Percentiles rank a stretch among this genome's conserved stretches.
Conservation (phyloP, 2,329 filamentous ascomycete genomes). For the Diaporthe sp. region DNA sequence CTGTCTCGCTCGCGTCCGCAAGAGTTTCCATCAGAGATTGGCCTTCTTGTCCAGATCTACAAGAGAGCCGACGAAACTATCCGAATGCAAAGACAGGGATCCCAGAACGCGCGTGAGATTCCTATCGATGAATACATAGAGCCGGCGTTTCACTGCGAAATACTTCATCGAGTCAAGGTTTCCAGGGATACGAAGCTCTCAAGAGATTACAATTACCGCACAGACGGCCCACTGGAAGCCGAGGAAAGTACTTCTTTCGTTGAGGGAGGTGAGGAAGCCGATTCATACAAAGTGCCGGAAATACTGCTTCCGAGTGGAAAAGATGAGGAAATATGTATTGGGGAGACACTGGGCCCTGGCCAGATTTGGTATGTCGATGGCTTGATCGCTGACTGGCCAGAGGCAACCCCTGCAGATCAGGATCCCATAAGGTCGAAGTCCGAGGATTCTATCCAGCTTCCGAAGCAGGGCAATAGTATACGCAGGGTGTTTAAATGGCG, state of each 20-base stretch:
- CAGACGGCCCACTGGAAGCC: not conserved
- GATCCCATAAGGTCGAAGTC: not conserved
- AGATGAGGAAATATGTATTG: not conserved
- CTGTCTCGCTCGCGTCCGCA: not conserved
- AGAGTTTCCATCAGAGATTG: not conserved
- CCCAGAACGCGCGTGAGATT: not conserved
- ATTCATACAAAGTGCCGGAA: not conserved
- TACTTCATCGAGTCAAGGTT: not conserved
- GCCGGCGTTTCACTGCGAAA: not conserved
- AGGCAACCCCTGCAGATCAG: not conserved
- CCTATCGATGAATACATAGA: not conserved
- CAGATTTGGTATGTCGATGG: constrained; percentile 3
- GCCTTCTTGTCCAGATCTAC: not conserved
- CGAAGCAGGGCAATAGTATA: not conserved
- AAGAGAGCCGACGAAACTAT: not conserved
- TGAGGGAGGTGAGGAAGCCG: not conserved
- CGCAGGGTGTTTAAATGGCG: not conserved
- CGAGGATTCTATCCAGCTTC: not conserved
- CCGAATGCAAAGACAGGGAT: not conserved
- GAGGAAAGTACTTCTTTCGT: not conserved
- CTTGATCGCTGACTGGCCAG: not conserved
- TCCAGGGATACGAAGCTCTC: not conserved
- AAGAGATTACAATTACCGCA: not conserved
- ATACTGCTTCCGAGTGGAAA: not conserved
- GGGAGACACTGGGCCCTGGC: not conserved